Evolutionary conservation across 371 early-diverging fungal genomes (phyloP).

Genomic region (Mortierella sp.): DNA sequence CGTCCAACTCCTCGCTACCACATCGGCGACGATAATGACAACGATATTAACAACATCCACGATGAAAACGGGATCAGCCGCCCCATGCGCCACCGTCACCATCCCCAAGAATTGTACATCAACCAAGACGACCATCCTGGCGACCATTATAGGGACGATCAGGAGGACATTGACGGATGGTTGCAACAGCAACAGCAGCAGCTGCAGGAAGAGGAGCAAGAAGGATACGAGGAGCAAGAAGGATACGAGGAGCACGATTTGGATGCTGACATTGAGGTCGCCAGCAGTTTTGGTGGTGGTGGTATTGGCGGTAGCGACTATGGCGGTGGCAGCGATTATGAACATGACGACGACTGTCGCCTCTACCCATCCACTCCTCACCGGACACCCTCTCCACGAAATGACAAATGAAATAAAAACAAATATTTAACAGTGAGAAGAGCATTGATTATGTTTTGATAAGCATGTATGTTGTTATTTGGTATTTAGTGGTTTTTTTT

Average conservation of each 20-base stretch:
- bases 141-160: neutral
- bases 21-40: neutral
- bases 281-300: slow-evolving; percentile 2
- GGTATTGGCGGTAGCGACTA: too few species aligned
- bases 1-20: neutral
- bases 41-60: neutral
- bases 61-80: neutral
- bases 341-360: neutral
- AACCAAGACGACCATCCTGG: neutral
- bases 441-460: neutral
- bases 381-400: neutral
- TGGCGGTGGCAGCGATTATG: slow-evolving; percentile 10
- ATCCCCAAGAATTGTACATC: neutral
- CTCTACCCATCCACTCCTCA: neutral
- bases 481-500: neutral
- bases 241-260: slow-evolving; percentile 21
- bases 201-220: neutral
- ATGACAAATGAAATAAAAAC: neutral
- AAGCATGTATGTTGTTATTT: neutral
- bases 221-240: slow-evolving; percentile 7
- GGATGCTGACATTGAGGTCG: slow-evolving; percentile 38
- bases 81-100: neutral
- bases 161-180: neutral
- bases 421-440: neutral
- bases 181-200: neutral